Percentiles rank a stretch among this genome's conserved stretches.
phyloP scores from a whole-genome alignment of 148 eudicot species.

The Tetragonia tetragonoides region DNA sequence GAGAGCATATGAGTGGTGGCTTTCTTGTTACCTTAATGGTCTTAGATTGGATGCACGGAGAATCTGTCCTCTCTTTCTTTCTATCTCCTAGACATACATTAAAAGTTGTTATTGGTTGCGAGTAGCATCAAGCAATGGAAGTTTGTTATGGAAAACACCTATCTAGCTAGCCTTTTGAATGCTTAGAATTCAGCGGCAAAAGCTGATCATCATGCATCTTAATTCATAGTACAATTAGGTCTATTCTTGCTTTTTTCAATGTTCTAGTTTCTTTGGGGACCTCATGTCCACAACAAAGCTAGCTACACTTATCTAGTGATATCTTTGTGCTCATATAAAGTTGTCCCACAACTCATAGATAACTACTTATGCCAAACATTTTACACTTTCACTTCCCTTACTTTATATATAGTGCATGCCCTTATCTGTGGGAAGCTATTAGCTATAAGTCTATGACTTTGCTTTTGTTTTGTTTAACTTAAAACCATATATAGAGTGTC shows the following conservation, averaged over 20 bases:
- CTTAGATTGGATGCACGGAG: not conserved
- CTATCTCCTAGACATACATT: not conserved
- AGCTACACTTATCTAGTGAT: slow-evolving; percentile 14
- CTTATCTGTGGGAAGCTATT: not conserved
- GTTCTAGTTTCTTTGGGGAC: not conserved
- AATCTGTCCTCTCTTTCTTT: slow-evolving; percentile 3
- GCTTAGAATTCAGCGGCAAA: slow-evolving; percentile 3
- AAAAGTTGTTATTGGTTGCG: not conserved
- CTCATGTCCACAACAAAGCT: not conserved
- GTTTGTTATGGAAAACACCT: not conserved
- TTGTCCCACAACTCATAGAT: slow-evolving; percentile 1
- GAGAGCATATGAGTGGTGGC: slow-evolving; percentile 13
- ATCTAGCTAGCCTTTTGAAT: not conserved
- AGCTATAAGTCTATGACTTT: not conserved
- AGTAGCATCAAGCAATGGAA: not conserved
- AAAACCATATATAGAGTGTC: too few relatives aligned
- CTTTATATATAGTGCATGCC: not conserved
- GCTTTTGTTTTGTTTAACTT: not conserved
- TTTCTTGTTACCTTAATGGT: slow-evolving; percentile 7
- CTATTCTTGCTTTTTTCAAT: slow-evolving; percentile 2
- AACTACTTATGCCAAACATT: slow-evolving; percentile 7
- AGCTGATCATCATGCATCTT: not conserved
- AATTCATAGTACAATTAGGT: not conserved
- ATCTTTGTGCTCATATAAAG: slow-evolving; percentile 11
- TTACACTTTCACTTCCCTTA: not conserved